phyloP scores from a whole-genome alignment of 768 basidiomycete genomes.

The Cyathus striatus region DNA sequence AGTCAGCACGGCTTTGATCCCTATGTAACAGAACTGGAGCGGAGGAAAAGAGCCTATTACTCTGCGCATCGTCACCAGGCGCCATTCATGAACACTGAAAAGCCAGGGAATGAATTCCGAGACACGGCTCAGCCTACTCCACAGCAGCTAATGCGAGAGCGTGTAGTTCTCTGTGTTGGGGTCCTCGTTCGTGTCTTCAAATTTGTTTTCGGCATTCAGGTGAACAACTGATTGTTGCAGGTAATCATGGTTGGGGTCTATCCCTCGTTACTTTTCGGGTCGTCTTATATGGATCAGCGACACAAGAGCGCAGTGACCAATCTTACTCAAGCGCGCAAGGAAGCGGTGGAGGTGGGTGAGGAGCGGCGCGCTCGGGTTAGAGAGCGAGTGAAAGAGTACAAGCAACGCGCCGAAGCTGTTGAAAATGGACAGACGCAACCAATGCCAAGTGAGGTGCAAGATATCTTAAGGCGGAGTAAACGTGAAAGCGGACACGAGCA shows the following conservation, averaged over 20 bases:
- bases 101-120: slow-evolving; percentile 5
- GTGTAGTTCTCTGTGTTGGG: too few species aligned
- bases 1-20: slow-evolving; percentile 28
- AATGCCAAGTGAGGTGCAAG: neutral
- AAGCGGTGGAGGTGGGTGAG: slow-evolving; percentile 50
- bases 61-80: slow-evolving; percentile 22
- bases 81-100: slow-evolving; percentile 6
- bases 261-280: slow-evolving; percentile 33
- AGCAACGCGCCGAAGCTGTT: neutral
- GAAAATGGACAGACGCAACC: neutral
- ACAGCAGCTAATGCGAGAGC: too few species aligned
- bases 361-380: slow-evolving; percentile 48
- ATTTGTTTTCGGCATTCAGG: neutral
- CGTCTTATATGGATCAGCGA: slow-evolving; percentile 29
- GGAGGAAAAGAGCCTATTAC: slow-evolving; percentile 37
- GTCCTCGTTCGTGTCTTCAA: too few species aligned
- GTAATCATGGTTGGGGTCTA: slow-evolving; percentile 39
- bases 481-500: too few species aligned
- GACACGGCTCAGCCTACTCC: neutral
- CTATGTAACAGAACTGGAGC: slow-evolving; percentile 46
- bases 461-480: neutral
- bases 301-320: slow-evolving; percentile 53
- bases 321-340: slow-evolving; percentile 52
- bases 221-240: slow-evolving; percentile 16
- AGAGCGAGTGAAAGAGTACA: slow-evolving; percentile 39